Conservation (phyloP, 352 stramenopile genomes). For the Phytopythium kandeliae region DNA sequence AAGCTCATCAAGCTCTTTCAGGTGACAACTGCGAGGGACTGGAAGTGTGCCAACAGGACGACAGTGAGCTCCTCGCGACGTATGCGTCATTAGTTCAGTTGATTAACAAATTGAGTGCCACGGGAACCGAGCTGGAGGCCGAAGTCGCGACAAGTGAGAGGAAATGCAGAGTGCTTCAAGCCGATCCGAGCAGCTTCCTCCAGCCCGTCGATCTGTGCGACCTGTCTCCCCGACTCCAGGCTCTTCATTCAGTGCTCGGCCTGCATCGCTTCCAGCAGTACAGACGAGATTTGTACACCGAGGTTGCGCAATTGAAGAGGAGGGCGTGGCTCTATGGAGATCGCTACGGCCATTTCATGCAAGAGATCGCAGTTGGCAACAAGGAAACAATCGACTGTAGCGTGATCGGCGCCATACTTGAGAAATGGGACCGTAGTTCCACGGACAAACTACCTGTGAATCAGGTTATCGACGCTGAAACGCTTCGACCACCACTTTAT, state of each 20-base stretch:
- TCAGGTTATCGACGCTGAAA: neutral
- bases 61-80: neutral
- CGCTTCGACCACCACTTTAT: neutral
- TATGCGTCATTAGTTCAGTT: constrained; percentile 13
- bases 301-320: constrained; percentile 29
- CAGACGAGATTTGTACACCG: constrained; percentile 27
- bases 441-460: neutral
- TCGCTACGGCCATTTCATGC: constrained; percentile 13
- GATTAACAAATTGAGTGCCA: constrained; percentile 15
- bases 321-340: constrained; percentile 28
- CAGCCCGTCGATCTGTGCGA: constrained; percentile 5
- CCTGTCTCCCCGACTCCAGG: constrained; percentile 34
- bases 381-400: constrained; percentile 5
- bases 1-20: neutral
- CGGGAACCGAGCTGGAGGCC: constrained; percentile 7
- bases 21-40: neutral
- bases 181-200: constrained; percentile 8
- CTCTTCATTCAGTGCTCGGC: constrained; percentile 51
- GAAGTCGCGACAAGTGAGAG: constrained; percentile 19
- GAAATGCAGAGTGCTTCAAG: constrained; percentile 10
- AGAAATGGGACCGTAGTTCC: neutral
- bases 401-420: neutral
- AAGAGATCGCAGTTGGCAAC: constrained; percentile 12
- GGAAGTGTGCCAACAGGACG: neutral
- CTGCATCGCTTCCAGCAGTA: constrained; percentile 31